A percentile compares a stretch with the other conserved stretches of the same genome.
Conservation (phyloP, 2,329 filamentous ascomycete genomes). For the Trichoderma asperellum region DNA sequence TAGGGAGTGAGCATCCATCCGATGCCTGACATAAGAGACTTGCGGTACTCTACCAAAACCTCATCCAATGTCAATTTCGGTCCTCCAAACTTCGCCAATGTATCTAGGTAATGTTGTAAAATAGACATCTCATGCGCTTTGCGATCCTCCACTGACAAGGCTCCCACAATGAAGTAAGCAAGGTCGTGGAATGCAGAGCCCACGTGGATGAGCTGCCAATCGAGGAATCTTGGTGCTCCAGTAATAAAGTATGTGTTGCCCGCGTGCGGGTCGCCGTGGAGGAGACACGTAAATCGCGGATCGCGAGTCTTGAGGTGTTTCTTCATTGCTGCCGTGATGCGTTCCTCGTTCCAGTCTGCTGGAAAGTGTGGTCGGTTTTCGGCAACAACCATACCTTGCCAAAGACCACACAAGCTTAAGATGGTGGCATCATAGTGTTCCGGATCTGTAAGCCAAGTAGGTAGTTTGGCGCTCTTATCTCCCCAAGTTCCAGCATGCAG, state of each 20-base stretch:
- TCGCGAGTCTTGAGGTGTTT: conserved; percentile 14
- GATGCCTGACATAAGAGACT: conserved; percentile 6
- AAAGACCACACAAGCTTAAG: not conserved
- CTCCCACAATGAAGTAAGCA: not conserved
- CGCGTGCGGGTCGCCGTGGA: conserved; percentile 12
- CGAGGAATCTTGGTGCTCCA: conserved; percentile 3
- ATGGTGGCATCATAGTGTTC: conserved; percentile 11
- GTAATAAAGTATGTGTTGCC: conserved; percentile 6
- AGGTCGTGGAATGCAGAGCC: conserved; percentile 13
- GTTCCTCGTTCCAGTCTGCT: conserved; percentile 8
- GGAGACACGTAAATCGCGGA: not conserved
- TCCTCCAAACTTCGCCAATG: conserved; percentile 6
- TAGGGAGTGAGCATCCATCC: conserved; percentile 18
- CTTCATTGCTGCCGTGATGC: conserved; percentile 17
- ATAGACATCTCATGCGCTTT: conserved; percentile 13
- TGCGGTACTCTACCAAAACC: conserved; percentile 4
- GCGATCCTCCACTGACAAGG: conserved; percentile 1
- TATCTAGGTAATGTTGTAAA: conserved; percentile 2
- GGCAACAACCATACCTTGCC: conserved; percentile 5
- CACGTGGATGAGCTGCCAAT: conserved; percentile 17
- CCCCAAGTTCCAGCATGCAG: conserved; percentile 13
- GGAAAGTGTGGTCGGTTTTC: conserved; percentile 7
- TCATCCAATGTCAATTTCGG: not conserved
- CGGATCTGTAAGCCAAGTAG: conserved; percentile 5
- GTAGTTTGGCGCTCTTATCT: not conserved